A percentile compares a stretch with the other conserved stretches of the same genome.
Evolutionary conservation across 2,329 filamentous ascomycete species (phyloP).

Genomic region (Ophiosphaerella narmari): DNA sequence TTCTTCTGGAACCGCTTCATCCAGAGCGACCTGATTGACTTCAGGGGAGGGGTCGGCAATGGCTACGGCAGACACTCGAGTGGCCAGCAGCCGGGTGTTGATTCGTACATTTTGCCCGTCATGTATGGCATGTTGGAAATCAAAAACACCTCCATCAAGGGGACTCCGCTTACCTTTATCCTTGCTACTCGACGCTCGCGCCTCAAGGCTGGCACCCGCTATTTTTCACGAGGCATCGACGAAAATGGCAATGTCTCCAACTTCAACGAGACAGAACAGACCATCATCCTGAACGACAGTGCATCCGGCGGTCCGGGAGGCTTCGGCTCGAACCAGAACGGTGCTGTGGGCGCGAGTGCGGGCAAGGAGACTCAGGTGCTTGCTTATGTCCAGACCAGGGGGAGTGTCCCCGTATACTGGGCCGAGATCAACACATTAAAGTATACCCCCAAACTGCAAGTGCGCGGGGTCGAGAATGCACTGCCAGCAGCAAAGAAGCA

Average conservation of each 20-base stretch:
- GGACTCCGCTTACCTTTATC: slow-evolving; percentile 79
- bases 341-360: slow-evolving; percentile 58
- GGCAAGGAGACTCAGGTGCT: slow-evolving; percentile 84
- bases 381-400: slow-evolving; percentile 94
- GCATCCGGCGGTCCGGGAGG: slow-evolving; percentile 73
- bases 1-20: slow-evolving; percentile 99
- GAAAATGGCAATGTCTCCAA: slow-evolving; percentile 96
- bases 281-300: slow-evolving; percentile 84
- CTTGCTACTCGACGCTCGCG: slow-evolving; percentile 89
- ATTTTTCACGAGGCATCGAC: slow-evolving; percentile 92
- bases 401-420: slow-evolving; percentile 96
- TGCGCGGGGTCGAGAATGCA: slow-evolving; percentile 82
- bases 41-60: slow-evolving; percentile 65
- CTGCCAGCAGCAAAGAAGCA: slow-evolving; percentile 79
- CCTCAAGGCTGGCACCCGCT: slow-evolving; percentile 86
- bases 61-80: slow-evolving; percentile 63
- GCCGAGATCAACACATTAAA: slow-evolving; percentile 91
- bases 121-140: slow-evolving; percentile 98
- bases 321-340: slow-evolving; percentile 78
- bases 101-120: slow-evolving; percentile 92
- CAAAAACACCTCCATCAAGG: slow-evolving; percentile 82
- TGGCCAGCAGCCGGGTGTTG: slow-evolving; percentile 74
- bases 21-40: slow-evolving; percentile 88
- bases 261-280: slow-evolving; percentile 97
- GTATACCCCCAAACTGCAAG: slow-evolving; percentile 88